A percentile compares a stretch with the other conserved stretches of the same genome.
Conservation (phyloP, 441 rosid species). For the Gossypium davidsonii region DNA sequence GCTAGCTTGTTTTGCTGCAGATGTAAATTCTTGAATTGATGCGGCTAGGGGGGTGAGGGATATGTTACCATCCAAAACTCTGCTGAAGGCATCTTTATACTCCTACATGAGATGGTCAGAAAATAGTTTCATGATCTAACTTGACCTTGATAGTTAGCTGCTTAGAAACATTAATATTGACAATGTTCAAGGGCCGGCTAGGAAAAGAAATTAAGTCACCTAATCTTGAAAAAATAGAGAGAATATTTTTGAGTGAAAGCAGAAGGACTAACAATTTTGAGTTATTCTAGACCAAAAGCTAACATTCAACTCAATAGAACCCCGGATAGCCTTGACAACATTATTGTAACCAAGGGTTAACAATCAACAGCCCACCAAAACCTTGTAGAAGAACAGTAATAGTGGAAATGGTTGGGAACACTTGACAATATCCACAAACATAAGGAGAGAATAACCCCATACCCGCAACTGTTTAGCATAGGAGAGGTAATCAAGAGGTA, state of each 20-base stretch:
- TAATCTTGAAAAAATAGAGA: not conserved
- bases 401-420: not conserved
- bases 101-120: constrained; percentile 25
- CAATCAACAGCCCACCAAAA: not conserved
- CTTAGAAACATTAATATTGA: not conserved
- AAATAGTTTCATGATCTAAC: not conserved
- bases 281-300: not conserved
- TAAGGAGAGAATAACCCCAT: constrained; percentile 6
- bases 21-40: constrained; percentile 49
- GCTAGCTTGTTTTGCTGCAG: constrained; percentile 49
- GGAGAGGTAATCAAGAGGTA: constrained; percentile 65
- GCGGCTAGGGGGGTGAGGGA: constrained; percentile 45
- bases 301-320: not conserved
- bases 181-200: not conserved
- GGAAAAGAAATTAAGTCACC: not conserved
- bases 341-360: not conserved
- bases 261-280: not conserved
- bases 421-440: not conserved
- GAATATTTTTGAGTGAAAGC: not conserved
- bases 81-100: constrained; percentile 41
- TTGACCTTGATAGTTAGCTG: not conserved
- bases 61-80: constrained; percentile 34
- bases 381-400: not conserved
- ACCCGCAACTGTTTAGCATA: constrained; percentile 67
- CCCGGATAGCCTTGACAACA: not conserved